phyloP scores from a whole-genome alignment of 2,329 filamentous ascomycete genomes.

The Didymella exigua region DNA sequence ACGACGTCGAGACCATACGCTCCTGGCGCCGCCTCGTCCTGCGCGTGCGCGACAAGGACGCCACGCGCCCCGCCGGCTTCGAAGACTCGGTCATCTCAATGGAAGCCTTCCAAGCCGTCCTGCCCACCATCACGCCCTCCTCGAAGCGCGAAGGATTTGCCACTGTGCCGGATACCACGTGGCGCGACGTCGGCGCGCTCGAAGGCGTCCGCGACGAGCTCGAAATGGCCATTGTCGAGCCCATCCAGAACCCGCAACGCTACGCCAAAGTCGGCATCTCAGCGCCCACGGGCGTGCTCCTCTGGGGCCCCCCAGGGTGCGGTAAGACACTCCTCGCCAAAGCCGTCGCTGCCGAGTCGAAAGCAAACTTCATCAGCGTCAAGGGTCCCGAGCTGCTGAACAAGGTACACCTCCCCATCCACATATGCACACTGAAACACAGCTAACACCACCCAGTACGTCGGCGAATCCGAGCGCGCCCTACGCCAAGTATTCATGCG shows the following conservation, averaged over 20 bases:
- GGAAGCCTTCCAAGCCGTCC: conserved; percentile 73
- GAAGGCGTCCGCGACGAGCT: conserved; percentile 79
- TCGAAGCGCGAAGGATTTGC: conserved; percentile 93
- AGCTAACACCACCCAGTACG: conserved; percentile 61
- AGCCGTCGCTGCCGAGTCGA: conserved; percentile 91
- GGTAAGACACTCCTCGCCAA: conserved; percentile 97
- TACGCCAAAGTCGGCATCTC: conserved; percentile 80
- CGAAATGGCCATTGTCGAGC: conserved; percentile 83
- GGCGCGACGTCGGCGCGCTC: conserved; percentile 89
- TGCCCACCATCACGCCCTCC: conserved; percentile 77
- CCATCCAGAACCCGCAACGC: conserved; percentile 79
- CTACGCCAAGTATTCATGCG: conserved; percentile 91
- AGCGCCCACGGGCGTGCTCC: conserved; percentile 82
- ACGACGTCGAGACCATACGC: conserved; percentile 29
- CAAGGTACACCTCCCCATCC: conserved; percentile 62
- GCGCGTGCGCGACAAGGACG: conserved; percentile 56
- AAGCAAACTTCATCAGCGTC: conserved; percentile 97
- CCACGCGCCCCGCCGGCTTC: conserved; percentile 59
- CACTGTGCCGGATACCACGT: conserved; percentile 90
- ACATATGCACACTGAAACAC: background rate
- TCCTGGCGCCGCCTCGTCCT: conserved; percentile 56
- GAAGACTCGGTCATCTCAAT: conserved; percentile 65
- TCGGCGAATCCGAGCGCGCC: conserved; percentile 92
- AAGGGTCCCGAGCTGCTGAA: conserved; percentile 96
- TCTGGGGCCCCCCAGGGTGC: conserved; percentile 96